These are phyloP conservation scores for Arachis monticola DNA, from an alignment of 331 rosid species.

Conservation along the genomic window DNA sequence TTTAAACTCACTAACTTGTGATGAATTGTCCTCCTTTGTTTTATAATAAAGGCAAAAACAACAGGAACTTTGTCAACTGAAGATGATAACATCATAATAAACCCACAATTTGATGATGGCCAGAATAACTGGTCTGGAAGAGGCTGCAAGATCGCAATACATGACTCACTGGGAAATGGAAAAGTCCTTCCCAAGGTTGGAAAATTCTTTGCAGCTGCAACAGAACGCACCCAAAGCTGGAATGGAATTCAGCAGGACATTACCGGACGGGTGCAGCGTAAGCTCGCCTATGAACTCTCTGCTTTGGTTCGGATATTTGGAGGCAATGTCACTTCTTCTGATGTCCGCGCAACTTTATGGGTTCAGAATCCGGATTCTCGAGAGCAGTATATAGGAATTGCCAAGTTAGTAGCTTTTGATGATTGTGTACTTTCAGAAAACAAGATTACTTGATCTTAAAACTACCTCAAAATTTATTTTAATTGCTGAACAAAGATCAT, in stretches of 20 bases:
- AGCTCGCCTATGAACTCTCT: slow-evolving; percentile 77
- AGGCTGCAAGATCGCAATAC: slow-evolving; percentile 87
- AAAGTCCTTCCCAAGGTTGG: slow-evolving; percentile 77
- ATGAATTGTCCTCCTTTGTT: slow-evolving; percentile 6
- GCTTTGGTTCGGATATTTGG: slow-evolving; percentile 81
- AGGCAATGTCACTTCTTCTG: slow-evolving; percentile 71
- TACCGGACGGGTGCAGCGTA: slow-evolving; percentile 82
- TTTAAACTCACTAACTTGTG: neutral
- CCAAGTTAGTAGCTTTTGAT: slow-evolving; percentile 58
- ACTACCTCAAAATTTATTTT: slow-evolving; percentile 9
- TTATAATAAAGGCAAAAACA: slow-evolving; percentile 40
- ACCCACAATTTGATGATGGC: slow-evolving; percentile 83
- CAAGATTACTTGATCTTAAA: slow-evolving; percentile 9
- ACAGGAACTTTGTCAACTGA: slow-evolving; percentile 35
- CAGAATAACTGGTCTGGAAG: slow-evolving; percentile 90
- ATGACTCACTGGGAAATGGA: slow-evolving; percentile 74
- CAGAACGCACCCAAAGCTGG: slow-evolving; percentile 88
- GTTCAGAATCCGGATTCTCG: slow-evolving; percentile 73
- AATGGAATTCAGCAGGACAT: slow-evolving; percentile 96
- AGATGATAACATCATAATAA: slow-evolving; percentile 63
- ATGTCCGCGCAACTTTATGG: slow-evolving; percentile 81
- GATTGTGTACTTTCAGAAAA: neutral
- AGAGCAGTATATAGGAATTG: slow-evolving; percentile 87
- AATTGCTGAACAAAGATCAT: slow-evolving; percentile 29
- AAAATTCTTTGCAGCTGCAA: slow-evolving; percentile 76